These are phyloP conservation scores for Zanthoxylum bungeanum DNA, from an alignment of 345 rosid genomes.

Conservation along the genomic window DNA sequence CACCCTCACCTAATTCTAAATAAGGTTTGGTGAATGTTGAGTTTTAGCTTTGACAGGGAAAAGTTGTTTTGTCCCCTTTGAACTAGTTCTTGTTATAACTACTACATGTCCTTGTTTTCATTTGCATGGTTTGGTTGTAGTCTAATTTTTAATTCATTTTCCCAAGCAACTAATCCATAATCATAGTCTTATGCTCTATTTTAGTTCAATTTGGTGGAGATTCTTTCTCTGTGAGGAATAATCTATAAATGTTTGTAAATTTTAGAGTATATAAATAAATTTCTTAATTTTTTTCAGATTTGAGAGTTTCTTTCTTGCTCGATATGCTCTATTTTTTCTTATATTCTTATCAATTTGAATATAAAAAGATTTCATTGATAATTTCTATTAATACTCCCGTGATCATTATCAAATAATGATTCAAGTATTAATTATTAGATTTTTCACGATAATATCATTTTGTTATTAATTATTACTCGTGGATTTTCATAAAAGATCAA, in stretches of 20 bases:
- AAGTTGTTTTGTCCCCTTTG: background rate
- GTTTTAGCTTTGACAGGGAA: background rate
- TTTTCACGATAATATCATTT: background rate
- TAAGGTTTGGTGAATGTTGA: background rate
- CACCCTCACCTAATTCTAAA: slow-evolving; percentile 1
- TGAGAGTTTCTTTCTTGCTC: too few relatives aligned
- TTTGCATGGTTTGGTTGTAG: background rate
- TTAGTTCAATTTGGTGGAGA: background rate
- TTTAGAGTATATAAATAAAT: too few relatives aligned
- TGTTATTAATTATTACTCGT: background rate
- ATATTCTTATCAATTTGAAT: too few relatives aligned
- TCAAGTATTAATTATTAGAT: background rate
- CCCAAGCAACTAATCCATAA: background rate
- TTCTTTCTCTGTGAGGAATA: background rate
- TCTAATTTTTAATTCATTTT: background rate
- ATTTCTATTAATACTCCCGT: background rate
- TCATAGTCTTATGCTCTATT: background rate
- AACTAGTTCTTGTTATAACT: slow-evolving; percentile 2
- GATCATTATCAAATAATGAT: background rate
- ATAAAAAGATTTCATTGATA: too few relatives aligned
- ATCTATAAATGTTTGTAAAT: too few relatives aligned
- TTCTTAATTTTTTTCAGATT: too few relatives aligned
- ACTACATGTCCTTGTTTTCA: background rate
- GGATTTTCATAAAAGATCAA: too few relatives aligned
- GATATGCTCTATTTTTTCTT: background rate